Conservation (phyloP, 306 rosid genomes). For the Acacia acuminata region DNA sequence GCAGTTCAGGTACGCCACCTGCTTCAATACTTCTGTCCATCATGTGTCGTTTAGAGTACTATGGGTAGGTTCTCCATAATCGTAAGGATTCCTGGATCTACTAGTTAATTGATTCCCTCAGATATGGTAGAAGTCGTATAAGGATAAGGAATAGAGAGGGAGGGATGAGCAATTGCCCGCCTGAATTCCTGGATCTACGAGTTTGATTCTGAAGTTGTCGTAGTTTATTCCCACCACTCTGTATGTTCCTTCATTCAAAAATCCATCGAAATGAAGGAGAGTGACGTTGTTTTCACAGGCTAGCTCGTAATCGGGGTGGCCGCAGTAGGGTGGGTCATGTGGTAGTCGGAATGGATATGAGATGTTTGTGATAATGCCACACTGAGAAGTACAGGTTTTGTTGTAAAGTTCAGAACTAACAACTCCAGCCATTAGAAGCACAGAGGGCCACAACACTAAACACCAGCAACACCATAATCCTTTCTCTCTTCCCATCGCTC, state of each 20-base stretch:
- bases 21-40: no score
- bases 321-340: neutral
- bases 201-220: conserved; percentile 22
- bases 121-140: neutral
- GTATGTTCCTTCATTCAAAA: conserved; percentile 3
- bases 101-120: no score
- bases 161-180: conserved; percentile 16
- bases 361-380: neutral
- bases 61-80: rapidly evolving
- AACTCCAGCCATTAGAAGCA: neutral
- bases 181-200: conserved; percentile 8
- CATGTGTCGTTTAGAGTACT: neutral
- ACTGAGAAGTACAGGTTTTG: neutral
- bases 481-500: no score
- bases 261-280: rapidly evolving
- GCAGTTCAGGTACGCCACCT: neutral
- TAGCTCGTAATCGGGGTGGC: neutral
- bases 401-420: neutral
- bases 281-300: conserved; percentile 36
- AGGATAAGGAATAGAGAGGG: neutral
- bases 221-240: conserved; percentile 39
- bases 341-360: neutral
- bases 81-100: no score
- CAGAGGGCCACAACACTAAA: neutral
- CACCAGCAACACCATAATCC: neutral